Evolutionary conservation across 495 filamentous ascomycete genomes (phyloP).

Genomic region (Tuber aestivum): DNA sequence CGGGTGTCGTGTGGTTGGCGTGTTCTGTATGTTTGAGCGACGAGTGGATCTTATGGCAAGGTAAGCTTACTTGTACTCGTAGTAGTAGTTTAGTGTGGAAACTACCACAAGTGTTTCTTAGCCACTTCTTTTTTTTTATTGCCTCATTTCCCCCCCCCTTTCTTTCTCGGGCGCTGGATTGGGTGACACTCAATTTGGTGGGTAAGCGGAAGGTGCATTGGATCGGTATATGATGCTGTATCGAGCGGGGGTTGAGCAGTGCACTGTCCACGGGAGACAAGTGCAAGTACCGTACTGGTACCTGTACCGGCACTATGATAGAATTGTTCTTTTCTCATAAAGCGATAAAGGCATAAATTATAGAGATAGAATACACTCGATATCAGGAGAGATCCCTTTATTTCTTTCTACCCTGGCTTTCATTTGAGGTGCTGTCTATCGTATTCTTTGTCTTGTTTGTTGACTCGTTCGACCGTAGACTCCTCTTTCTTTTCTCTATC

Average conservation of each 20-base stretch:
- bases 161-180: background rate
- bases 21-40: background rate
- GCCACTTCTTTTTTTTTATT: background rate
- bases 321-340: no score
- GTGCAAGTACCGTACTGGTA: background rate
- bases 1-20: conserved; percentile 1
- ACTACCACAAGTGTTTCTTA: background rate
- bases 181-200: background rate
- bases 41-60: background rate
- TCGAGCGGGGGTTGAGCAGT: no score
- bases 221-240: background rate
- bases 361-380: background rate
- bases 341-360: background rate
- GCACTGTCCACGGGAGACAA: background rate
- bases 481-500: background rate
- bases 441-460: background rate
- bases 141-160: background rate
- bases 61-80: no score
- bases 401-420: background rate
- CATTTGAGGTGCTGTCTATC: background rate
- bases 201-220: background rate
- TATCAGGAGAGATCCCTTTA: background rate
- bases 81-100: background rate
- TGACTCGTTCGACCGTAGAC: background rate
- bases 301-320: no score